Evolutionary conservation across 1,139 yeast species (phyloP), one percentile per base, ranked within the genome.

Genomic region (Saccharomyces hybrid): DNA sequence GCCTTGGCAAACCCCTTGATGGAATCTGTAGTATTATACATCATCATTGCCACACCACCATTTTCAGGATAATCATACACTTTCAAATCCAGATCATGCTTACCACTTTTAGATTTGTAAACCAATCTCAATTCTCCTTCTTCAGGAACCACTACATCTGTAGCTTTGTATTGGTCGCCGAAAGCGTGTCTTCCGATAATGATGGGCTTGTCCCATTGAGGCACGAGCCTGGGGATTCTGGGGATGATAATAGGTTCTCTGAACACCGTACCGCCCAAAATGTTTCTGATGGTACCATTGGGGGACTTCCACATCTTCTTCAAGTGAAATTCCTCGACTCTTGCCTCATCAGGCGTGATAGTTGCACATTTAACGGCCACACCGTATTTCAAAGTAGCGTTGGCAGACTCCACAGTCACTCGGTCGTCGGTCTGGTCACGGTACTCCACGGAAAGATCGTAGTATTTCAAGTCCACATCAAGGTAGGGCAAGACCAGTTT

Each of bases 271-370:
- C 98, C 98, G 51, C 96, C 96, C 61, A 91, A 78, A 62, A 91
- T 85, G 75, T 91, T 91, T 74, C 98, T 83, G 70, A 91, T 88
- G 50, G 98, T 91, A 63, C 98, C 98, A 73, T 91, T 91, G 61
- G 98, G 98, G 25, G 96, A 88, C 55, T 87, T 80, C 97, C 97
- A 91, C 98, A 91, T 91, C 73, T 90, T 85, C 75, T 90, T 90
- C 72, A 91, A 81, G 58, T 79, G 76, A 72, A 89, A 91, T 74
- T 91, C 98, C 72, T 88, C 75, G 54, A 91, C 97, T 65, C 98
- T 83, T 47, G 87, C 91, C 76, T 91, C 98, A 71, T 91, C 98
- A 6, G 98, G 98, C 13, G 98, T 91, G 71, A 91, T 91, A 55
- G 98, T 91, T 51, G 98, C 98, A 76, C 98, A 91, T 76, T 91